Percentiles rank a stretch among this genome's conserved stretches.
These are phyloP conservation scores for Effrenium voratum DNA, from an alignment of 73 alveolate genomes.

Conservation along the genomic window DNA sequence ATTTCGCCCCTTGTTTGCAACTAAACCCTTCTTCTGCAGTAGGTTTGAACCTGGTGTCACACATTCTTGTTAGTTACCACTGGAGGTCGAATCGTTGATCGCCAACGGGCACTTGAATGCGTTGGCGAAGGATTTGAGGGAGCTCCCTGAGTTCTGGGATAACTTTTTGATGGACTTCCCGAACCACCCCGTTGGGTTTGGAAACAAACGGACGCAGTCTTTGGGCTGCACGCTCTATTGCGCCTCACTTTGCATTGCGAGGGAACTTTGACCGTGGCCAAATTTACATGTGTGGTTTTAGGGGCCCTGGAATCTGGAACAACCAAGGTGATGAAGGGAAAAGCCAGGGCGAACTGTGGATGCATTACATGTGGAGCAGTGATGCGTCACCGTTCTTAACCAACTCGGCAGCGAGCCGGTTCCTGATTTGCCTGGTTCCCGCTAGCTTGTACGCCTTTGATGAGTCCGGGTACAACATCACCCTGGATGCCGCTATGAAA, in stretches of 20 bases:
- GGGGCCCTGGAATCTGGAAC: background rate
- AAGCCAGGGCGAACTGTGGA: background rate
- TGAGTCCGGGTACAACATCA: background rate
- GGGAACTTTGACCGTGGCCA: background rate
- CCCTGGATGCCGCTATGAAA: background rate
- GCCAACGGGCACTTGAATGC: background rate
- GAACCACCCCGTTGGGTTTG: background rate
- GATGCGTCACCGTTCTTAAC: background rate
- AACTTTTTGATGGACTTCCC: background rate
- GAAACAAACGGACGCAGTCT: background rate
- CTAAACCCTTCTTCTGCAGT: background rate
- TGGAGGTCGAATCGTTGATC: background rate
- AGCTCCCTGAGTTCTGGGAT: background rate
- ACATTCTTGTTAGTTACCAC: too few species aligned
- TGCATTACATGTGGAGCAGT: slow-evolving; percentile 2
- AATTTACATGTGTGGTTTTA: background rate
- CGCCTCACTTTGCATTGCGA: background rate
- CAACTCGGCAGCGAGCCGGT: background rate
- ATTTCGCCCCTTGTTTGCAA: background rate
- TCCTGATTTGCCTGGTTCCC: background rate
- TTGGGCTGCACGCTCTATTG: background rate
- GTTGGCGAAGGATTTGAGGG: background rate
- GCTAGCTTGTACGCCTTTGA: background rate
- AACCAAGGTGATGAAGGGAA: background rate
- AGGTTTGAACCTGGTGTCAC: too few species aligned